Base-by-base conservation (phyloP, 2,329 filamentous ascomycete species). In the Botryotinia calthae region DNA sequence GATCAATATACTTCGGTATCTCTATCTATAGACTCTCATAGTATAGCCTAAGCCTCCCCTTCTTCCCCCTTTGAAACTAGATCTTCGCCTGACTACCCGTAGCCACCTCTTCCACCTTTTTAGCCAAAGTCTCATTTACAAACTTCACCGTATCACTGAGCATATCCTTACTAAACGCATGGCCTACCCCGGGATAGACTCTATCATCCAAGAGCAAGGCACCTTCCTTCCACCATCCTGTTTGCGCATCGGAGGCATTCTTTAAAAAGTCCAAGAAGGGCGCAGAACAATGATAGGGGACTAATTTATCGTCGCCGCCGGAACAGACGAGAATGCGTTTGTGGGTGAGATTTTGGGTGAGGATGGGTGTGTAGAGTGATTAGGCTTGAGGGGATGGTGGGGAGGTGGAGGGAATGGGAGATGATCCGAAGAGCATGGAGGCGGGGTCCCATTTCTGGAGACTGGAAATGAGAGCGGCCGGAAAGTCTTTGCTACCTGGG, bases 401-500 rank as follows among this genome's bases (percentile, higher is more conserved):
- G 0, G 82, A 80, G 10, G 51, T 54, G 12, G 63, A 8, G 4
- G 51, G 73, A 64, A 87, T 79, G 7, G 81, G 73, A 0, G 78
- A 78, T 1, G 85, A 84, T 63, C 88, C 87, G 8, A 97, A 90
- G 16, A 97, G 82, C 10, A 96, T 83, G 1, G 88, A 91, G 31
- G 91, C 92, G 0, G 95, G 94, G 78, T 99, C 96, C 73, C 86
- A 88, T 71, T 86, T 87, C 34, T 86, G 83, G 44, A 94, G 87
- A 0, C 88, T 86, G 1, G 86, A 82, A 1, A 95, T 82, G 10
- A 98, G 86, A 0, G 89, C 86, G 0, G 82, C 81, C 0, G 95
- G 95, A 78, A 98, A 97, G 79, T 95, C 92, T 56, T 83, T 83
- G 73, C 92, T 94, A 4, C 94, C 93, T 0, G 97, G 79, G 79